Base-by-base conservation (phyloP, 495 filamentous ascomycete genomes). In the Echria macrotheca region DNA sequence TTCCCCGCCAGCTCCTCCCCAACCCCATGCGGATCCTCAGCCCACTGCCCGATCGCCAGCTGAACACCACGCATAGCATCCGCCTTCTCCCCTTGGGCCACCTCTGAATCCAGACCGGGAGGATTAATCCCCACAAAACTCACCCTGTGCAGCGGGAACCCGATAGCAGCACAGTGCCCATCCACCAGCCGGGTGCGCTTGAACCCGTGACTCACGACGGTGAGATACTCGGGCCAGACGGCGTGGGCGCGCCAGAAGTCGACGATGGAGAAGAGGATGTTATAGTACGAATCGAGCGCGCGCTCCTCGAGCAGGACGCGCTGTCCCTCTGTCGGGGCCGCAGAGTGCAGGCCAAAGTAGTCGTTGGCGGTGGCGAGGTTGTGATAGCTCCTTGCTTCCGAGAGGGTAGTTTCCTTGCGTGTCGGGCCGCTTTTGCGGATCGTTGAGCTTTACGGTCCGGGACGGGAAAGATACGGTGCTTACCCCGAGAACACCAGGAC, bases 271-370 rank as follows among this genome's bases (percentile, higher is more conserved):
- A 89, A 87, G 15, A 91, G 61, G 10, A 91, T 66, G 54, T 93
- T 94, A 49, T 84, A 78, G 57, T 86, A 88, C 3, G 84, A 89
- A 55, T 94, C 88, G n/a, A 85, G 76, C 0, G 88, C 86, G 42
- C 75, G 70, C 9, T 76, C 69, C 57, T 93, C 88, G 4, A 79
- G 58, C 5, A 73, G 59, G 32, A 83, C 67, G 31, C 68, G 53
- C 15, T 69, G 17, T n/a, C 15, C 12, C 38, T 23, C 19, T 10
- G 24, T 7, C 18, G 5, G 14, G 5, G 21, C 17, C n/a, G 28
- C 10, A n/a, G 26, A 3, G 23, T 53, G 18, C 8, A 72, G 43
- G 17, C 47, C 51, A 47, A 71, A 77, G 29, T 64, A 72, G 5
- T 47, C 44, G 54, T 75, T 70, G 12, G 66, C 65, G 3, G 50